phyloP scores from a whole-genome alignment of 768 basidiomycete genomes.

The Kwoniella heveanensis region DNA sequence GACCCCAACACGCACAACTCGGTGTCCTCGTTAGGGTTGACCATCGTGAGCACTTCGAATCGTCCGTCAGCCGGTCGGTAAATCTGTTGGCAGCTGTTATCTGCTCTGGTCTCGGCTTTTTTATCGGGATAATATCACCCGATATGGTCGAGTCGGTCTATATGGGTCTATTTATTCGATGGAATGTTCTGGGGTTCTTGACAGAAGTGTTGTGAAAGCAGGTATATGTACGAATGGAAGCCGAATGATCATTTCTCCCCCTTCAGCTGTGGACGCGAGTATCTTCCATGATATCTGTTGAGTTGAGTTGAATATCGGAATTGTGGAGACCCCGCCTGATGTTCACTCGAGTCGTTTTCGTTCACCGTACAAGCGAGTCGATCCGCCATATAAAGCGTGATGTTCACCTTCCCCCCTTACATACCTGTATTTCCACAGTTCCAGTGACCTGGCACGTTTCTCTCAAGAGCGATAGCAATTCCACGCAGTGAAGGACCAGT shows the following conservation, averaged over 20 bases:
- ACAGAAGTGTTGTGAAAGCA: not conserved
- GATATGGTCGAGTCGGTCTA: too few species aligned
- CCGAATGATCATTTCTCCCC: not conserved
- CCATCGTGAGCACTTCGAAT: conserved; percentile 44
- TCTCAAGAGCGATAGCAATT: not conserved
- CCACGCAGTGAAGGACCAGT: not conserved
- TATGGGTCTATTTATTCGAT: too few species aligned
- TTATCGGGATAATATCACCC: too few species aligned
- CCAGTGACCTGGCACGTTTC: not conserved
- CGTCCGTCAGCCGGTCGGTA: too few species aligned
- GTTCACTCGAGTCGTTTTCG: not conserved
- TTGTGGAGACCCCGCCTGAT: not conserved
- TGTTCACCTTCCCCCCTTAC: too few species aligned
- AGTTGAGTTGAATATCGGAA: not conserved
- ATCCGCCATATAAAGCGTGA: too few species aligned
- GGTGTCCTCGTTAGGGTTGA: conserved; percentile 86
- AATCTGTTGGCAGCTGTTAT: too few species aligned
- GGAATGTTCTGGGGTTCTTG: not conserved
- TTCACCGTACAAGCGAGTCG: not conserved
- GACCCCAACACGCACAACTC: conserved; percentile 93
- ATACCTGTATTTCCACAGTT: not conserved
- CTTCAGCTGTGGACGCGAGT: not conserved
- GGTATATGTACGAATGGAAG: not conserved
- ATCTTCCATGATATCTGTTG: not conserved
- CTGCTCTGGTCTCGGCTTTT: too few species aligned